phyloP scores from a whole-genome alignment of 2,329 filamentous ascomycete species.

The Fusarium succisae region DNA sequence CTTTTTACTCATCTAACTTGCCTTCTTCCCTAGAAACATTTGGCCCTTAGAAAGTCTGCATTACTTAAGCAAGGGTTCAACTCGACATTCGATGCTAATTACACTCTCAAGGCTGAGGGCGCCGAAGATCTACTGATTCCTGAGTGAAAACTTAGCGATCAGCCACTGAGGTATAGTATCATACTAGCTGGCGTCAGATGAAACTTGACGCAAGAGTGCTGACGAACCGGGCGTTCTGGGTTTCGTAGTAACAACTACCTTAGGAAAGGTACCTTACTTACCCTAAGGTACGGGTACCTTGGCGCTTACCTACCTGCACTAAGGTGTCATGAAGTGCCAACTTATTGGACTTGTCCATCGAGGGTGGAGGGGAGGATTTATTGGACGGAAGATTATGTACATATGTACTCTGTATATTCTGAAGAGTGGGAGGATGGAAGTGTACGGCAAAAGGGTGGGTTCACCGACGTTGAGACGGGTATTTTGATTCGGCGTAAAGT shows the following conservation, averaged over 20 bases:
- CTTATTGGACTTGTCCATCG: not conserved
- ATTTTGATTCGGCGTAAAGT: not conserved
- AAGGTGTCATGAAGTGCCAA: not conserved
- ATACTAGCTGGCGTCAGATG: not conserved
- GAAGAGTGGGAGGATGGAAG: not conserved
- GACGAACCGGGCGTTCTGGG: not conserved
- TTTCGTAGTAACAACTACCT: not conserved
- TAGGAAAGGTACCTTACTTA: not conserved
- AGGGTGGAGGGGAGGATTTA: not conserved
- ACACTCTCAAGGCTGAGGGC: not conserved
- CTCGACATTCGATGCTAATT: not conserved
- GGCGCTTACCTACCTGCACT: not conserved
- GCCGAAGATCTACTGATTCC: not conserved
- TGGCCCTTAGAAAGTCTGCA: not conserved
- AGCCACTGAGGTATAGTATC: not conserved
- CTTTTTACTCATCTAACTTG: not conserved
- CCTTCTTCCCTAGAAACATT: not conserved
- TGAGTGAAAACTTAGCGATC: not conserved
- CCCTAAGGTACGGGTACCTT: not conserved
- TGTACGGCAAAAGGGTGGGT: not conserved
- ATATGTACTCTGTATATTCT: not conserved
- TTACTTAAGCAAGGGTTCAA: not conserved
- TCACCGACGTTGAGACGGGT: not conserved
- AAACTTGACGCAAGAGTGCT: not conserved
- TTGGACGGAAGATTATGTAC: not conserved